Conservation (phyloP, 352 stramenopile genomes). For the Phytophthora podocarpi region DNA sequence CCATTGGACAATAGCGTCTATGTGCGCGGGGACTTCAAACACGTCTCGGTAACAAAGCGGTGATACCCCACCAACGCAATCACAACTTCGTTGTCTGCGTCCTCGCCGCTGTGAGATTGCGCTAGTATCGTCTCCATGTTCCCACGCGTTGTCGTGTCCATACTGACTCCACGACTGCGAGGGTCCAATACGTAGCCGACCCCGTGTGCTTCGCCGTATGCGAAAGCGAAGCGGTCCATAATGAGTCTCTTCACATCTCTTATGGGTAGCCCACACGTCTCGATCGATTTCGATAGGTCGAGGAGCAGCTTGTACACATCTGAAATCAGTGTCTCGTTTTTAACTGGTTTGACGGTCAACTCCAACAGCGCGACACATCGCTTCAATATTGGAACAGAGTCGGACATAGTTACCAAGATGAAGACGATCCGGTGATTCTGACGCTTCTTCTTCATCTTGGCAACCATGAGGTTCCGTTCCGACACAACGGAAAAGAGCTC, state of each 20-base stretch:
- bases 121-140: neutral
- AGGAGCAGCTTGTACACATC: no score
- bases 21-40: neutral
- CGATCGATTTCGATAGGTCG: no score
- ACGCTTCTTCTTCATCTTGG: neutral
- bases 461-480: neutral
- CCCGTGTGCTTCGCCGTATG: slow-evolving; percentile 50
- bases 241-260: neutral
- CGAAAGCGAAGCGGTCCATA: slow-evolving; percentile 37
- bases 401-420: neutral
- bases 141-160: neutral
- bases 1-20: neutral
- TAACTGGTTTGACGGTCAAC: no score
- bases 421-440: neutral
- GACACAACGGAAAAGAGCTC: neutral
- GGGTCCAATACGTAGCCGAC: slow-evolving; percentile 51
- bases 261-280: no score
- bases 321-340: no score
- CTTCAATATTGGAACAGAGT: neutral
- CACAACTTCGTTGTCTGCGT: no score
- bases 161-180: neutral
- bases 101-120: no score
- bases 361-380: neutral
- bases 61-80: neutral
- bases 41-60: neutral